Evolutionary conservation across 495 filamentous ascomycete species (phyloP).

Genomic region (Cairneyella variabilis): DNA sequence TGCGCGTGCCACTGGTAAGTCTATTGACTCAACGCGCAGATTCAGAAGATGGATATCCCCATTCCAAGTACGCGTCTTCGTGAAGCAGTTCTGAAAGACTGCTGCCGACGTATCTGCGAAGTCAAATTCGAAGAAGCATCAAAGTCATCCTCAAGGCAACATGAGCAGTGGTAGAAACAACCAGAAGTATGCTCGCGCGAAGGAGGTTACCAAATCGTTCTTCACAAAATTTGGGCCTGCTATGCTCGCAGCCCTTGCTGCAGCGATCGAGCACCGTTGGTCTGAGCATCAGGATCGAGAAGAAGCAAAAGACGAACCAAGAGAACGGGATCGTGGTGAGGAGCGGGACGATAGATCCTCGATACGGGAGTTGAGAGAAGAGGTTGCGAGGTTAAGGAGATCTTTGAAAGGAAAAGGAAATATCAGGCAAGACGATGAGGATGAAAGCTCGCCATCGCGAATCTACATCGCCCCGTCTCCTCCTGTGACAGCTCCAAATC

Average conservation of each 20-base stretch:
- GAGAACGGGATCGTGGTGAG: not conserved
- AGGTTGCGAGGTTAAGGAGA: not conserved
- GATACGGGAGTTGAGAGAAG: not conserved
- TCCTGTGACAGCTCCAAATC: not conserved
- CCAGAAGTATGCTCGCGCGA: not conserved
- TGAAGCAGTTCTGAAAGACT: too few relatives aligned
- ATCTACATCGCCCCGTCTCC: not conserved
- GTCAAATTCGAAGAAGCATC: too few relatives aligned
- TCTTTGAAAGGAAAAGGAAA: constrained; percentile 1
- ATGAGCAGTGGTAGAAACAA: too few relatives aligned
- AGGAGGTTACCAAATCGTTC: not conserved
- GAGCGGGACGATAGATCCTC: not conserved
- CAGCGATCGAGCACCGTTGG: not conserved
- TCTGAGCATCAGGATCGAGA: not conserved
- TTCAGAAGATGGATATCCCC: too few relatives aligned
- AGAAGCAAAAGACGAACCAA: not conserved
- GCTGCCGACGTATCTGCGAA: too few relatives aligned
- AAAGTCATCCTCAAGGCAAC: too few relatives aligned
- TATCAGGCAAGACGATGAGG: not conserved
- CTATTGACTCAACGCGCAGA: too few relatives aligned
- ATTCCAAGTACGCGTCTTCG: too few relatives aligned
- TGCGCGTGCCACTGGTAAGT: too few relatives aligned
- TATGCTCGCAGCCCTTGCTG: not conserved
- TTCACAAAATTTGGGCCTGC: not conserved
- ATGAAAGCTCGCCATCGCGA: not conserved